Conservation (phyloP, 2,329 filamentous ascomycete genomes). For the Exophiala sp. region DNA sequence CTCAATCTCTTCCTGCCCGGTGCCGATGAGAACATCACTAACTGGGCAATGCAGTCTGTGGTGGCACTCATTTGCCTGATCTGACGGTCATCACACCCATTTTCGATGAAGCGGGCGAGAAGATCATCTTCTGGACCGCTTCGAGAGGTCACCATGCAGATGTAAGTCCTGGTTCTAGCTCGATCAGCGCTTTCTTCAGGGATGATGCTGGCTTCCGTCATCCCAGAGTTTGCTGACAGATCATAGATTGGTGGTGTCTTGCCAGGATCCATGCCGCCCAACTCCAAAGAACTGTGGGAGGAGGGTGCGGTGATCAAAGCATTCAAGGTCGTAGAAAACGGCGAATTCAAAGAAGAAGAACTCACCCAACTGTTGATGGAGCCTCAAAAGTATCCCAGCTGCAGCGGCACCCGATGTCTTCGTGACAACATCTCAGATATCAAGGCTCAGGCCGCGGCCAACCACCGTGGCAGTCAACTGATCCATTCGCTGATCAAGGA, state of each 20-base stretch:
- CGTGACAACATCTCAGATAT: conserved; percentile 43
- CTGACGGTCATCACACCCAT: conserved; percentile 72
- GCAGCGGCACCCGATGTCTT: conserved; percentile 28
- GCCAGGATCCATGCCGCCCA: conserved; percentile 38
- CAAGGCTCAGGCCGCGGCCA: conserved; percentile 43
- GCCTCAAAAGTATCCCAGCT: conserved; percentile 22
- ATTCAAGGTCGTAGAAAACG: conserved; percentile 34
- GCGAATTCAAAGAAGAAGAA: conserved; percentile 36
- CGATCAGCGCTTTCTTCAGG: conserved; percentile 29
- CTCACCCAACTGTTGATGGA: conserved; percentile 30
- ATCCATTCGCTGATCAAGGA: conserved; percentile 36
- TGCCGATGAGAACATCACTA: not conserved
- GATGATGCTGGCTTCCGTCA: too few relatives aligned
- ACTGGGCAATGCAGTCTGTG: conserved; percentile 52
- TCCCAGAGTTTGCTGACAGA: too few relatives aligned
- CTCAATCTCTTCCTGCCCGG: too few relatives aligned
- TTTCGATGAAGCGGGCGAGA: conserved; percentile 59
- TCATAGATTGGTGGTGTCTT: conserved; percentile 37
- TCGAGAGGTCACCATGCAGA: conserved; percentile 69
- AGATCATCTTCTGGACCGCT: conserved; percentile 70
- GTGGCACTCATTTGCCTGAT: conserved; percentile 72
- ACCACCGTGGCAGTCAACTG: conserved; percentile 38
- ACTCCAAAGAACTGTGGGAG: conserved; percentile 43
- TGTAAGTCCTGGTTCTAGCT: conserved; percentile 42
- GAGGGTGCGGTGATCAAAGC: conserved; percentile 45